These are phyloP conservation scores for Cichorium intybus DNA, from an alignment of 140 eudicot species.

Conservation along the genomic window DNA sequence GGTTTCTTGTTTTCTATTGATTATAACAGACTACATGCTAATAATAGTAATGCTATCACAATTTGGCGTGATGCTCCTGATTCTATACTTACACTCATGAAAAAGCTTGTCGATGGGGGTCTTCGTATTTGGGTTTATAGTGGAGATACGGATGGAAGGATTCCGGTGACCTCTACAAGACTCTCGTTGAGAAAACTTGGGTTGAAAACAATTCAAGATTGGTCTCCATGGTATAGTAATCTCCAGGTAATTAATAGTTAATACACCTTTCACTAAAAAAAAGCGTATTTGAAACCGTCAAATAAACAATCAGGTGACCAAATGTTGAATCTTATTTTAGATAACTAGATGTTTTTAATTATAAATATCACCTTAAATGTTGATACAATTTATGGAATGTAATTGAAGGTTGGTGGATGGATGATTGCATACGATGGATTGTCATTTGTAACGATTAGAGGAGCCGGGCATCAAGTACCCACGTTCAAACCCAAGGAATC, in stretches of 20 bases:
- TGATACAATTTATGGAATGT: not conserved
- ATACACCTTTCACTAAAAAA: not conserved
- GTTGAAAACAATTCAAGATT: constrained; percentile 50
- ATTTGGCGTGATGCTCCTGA: constrained; percentile 51
- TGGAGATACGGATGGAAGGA: constrained; percentile 87
- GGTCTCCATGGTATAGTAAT: constrained; percentile 86
- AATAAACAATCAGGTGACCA: not conserved
- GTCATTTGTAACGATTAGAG: constrained; percentile 67
- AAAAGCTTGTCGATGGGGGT: constrained; percentile 48
- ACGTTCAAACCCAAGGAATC: constrained; percentile 67
- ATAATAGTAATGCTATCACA: constrained; percentile 40
- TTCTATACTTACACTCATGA: constrained; percentile 52
- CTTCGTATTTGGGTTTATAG: constrained; percentile 73
- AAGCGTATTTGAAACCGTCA: too few relatives aligned
- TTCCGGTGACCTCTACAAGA: constrained; percentile 85
- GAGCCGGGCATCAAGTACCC: constrained; percentile 90
- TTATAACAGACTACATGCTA: not conserved
- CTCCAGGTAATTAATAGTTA: constrained; percentile 48
- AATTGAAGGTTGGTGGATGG: constrained; percentile 83
- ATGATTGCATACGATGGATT: constrained; percentile 62
- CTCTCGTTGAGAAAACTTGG: constrained; percentile 61
- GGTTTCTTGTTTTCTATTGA: not conserved
- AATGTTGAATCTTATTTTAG: not conserved
- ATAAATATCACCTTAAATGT: too few relatives aligned
- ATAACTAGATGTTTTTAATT: not conserved